Evolutionary conservation across 225 moss, liverwort and hornwort species (phyloP).

Genomic region (Ulota crispa): DNA sequence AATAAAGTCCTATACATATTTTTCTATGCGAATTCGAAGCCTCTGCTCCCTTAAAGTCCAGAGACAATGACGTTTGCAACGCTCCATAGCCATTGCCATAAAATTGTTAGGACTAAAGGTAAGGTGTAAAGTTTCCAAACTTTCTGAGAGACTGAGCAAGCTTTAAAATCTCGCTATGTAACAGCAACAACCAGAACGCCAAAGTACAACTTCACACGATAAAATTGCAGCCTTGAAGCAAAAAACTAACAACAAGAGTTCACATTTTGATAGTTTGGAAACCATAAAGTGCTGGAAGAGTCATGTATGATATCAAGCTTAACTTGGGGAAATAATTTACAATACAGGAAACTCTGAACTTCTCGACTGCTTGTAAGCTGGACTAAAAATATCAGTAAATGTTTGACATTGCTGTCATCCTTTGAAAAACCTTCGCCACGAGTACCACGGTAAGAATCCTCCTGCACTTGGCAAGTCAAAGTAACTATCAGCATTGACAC

Average conservation of each 20-base stretch:
- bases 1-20: too few species aligned
- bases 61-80: background rate
- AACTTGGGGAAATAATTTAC: background rate
- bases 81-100: background rate
- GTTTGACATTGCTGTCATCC: constrained; percentile 19
- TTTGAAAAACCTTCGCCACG: constrained; percentile 53
- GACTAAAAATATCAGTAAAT: background rate
- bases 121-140: background rate
- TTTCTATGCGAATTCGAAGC: too few species aligned
- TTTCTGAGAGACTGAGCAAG: background rate
- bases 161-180: background rate
- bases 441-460: constrained; percentile 57
- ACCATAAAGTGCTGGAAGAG: background rate
- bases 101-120: background rate
- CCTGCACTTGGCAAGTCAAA: constrained; percentile 28
- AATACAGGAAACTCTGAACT: background rate
- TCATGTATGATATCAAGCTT: background rate
- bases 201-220: background rate
- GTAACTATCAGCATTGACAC: background rate
- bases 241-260: background rate
- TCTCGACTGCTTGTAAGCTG: background rate
- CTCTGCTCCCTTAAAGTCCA: too few species aligned
- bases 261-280: background rate
- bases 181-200: background rate
- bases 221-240: background rate